These are phyloP conservation scores for Scheffersomyces cryptocercus DNA, from an alignment of 1,139 yeast species.

Conservation along the genomic window DNA sequence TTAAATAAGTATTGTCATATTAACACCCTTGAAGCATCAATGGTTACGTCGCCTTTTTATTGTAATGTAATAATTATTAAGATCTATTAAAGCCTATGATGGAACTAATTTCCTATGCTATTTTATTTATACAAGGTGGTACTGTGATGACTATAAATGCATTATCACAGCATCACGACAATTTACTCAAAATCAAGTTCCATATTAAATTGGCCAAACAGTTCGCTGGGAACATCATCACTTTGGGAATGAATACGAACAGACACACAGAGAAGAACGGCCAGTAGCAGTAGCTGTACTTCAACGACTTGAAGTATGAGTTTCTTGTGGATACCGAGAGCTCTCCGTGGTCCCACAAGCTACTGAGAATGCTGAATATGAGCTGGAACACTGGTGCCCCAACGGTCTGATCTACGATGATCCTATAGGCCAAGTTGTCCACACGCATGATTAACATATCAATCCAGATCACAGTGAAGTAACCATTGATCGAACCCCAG, in stretches of 20 bases:
- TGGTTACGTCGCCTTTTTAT: too few species aligned
- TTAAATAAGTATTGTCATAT: too few species aligned
- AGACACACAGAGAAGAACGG: slow-evolving; percentile 55
- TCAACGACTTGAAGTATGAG: slow-evolving; percentile 48
- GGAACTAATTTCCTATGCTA: too few species aligned
- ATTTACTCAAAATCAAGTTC: slow-evolving; percentile 52
- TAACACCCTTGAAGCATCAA: too few species aligned
- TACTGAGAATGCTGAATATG: slow-evolving; percentile 47
- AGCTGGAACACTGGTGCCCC: slow-evolving; percentile 60
- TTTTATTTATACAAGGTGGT: too few species aligned
- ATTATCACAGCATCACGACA: slow-evolving; percentile 8
- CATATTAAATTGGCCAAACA: slow-evolving; percentile 58
- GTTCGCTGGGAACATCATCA: slow-evolving; percentile 56
- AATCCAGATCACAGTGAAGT: slow-evolving; percentile 59
- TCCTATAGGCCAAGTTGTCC: slow-evolving; percentile 36
- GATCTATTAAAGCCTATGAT: too few species aligned
- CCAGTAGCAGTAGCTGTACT: slow-evolving; percentile 59
- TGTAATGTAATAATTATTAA: too few species aligned
- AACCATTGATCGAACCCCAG: slow-evolving; percentile 67
- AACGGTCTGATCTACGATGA: slow-evolving; percentile 52
- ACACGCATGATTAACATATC: slow-evolving; percentile 42
- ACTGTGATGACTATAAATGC: too few species aligned
- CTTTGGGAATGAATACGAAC: slow-evolving; percentile 49
- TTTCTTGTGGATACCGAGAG: slow-evolving; percentile 24
- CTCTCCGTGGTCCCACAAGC: slow-evolving; percentile 59